Base-by-base conservation (phyloP, 768 basidiomycete genomes). In the Pleurotus pulmonarius region DNA sequence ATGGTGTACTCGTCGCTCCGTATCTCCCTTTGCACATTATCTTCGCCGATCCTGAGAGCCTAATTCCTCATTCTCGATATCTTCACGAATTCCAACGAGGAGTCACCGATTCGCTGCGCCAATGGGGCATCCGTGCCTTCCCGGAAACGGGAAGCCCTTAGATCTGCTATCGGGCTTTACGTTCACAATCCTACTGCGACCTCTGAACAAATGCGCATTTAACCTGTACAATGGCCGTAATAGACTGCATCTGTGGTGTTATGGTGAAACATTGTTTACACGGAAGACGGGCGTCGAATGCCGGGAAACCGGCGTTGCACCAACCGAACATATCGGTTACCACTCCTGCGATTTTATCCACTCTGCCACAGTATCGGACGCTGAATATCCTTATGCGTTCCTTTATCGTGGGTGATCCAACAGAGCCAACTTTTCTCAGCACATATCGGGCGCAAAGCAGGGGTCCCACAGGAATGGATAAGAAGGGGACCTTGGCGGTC, bases 291-390 rank as follows among this genome's bases (percentile, higher is more conserved):
- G 51, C 22, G 39, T 43, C 51, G 51, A 53, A 53, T 15, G 51
- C 51, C 51, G 51, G 51, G 51, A 53, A 39, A 53, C 51, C 51
- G 51, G 51, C 22, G 16, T 53, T 41, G 51, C 38, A 39, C 18
- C 37, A 53, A 53, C 51, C 51, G 51, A 53, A 41, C 51, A 53
- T 53, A 24, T 53, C 51, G 51, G 51, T 53, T 53, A 53, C 51
- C 51, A 53, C 39, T 53, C 51, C 51, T 53, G 51, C 51, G 51
- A 53, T 53, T 53, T 53, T 53, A 22, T 34, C 39, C 39, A 16
- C 37, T 53, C 41, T 53, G 34, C 39, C 51, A 34, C 51, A 53
- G 39, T 53, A 22, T 53, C 51, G 34, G 51, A 53, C 39, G 38
- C 51, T 38, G 39, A 53, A 53, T 20, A 41, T 29, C 34, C 24